Conservation (phyloP, 2,329 filamentous ascomycete genomes). For the Fusarium gaditjirri region DNA sequence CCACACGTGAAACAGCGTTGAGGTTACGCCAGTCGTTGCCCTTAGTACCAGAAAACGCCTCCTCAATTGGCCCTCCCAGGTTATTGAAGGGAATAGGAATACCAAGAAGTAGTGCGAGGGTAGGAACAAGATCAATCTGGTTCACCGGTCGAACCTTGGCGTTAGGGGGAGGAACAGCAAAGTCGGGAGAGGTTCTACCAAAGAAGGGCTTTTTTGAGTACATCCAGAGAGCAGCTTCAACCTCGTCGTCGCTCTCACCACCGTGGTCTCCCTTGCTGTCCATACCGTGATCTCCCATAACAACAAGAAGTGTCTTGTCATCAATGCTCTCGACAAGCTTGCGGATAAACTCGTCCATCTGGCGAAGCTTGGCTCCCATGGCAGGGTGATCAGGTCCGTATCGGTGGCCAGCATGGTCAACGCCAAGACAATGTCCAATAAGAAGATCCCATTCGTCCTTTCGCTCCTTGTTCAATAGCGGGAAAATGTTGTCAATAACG, state of each 20-base stretch:
- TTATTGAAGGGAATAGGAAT: slow-evolving; percentile 97
- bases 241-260: slow-evolving; percentile 96
- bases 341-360: slow-evolving; percentile 87
- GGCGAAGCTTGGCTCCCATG: slow-evolving; percentile 88
- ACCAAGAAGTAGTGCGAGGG: slow-evolving; percentile 85
- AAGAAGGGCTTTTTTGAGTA: slow-evolving; percentile 91
- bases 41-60: slow-evolving; percentile 81
- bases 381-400: slow-evolving; percentile 94
- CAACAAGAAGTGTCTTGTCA: slow-evolving; percentile 86
- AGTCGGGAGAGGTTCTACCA: slow-evolving; percentile 75
- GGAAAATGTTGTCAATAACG: slow-evolving; percentile 89
- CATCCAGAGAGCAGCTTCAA: slow-evolving; percentile 97
- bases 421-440: slow-evolving; percentile 92
- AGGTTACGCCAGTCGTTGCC: slow-evolving; percentile 81
- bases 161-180: slow-evolving; percentile 68
- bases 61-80: slow-evolving; percentile 90
- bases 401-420: slow-evolving; percentile 95
- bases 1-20: slow-evolving; percentile 78
- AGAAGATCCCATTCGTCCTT: slow-evolving; percentile 88
- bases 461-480: slow-evolving; percentile 75
- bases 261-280: slow-evolving; percentile 96
- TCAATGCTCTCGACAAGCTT: slow-evolving; percentile 78
- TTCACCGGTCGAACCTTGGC: slow-evolving; percentile 81
- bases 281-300: slow-evolving; percentile 99
- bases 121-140: slow-evolving; percentile 97